Evolutionary conservation across 1,284 basidiomycete species (phyloP).

Genomic region (Rhodotorula sp.): DNA sequence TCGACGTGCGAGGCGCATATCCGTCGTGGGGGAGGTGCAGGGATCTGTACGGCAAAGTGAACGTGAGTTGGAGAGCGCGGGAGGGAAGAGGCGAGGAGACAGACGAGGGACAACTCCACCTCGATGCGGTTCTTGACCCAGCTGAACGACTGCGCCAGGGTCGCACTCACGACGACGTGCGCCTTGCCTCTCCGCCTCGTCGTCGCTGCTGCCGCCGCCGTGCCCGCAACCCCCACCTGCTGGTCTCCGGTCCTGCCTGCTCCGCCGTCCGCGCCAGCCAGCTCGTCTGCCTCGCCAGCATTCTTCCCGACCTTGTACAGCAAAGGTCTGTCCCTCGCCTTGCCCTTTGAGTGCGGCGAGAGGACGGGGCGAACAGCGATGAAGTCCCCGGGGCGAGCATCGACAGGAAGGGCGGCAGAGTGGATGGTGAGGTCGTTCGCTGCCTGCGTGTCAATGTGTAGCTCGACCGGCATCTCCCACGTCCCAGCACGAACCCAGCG

Average conservation of each 20-base stretch:
- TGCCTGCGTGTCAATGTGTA: constrained; percentile 28
- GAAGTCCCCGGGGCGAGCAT: constrained; percentile 27
- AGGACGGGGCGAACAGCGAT: constrained; percentile 29
- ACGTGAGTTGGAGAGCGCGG: background rate
- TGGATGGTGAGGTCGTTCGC: constrained; percentile 21
- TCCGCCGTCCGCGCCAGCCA: background rate
- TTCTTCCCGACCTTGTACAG: constrained; percentile 30
- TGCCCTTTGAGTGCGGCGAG: constrained; percentile 19
- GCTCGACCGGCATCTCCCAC: constrained; percentile 15
- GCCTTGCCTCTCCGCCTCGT: constrained; percentile 19
- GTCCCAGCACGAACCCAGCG: background rate
- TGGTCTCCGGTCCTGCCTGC: no score
- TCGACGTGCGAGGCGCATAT: constrained; percentile 72
- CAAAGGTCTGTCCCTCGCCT: constrained; percentile 25
- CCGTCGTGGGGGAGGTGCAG: constrained; percentile 23
- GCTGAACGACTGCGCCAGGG: constrained; percentile 23
- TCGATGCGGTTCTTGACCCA: constrained; percentile 31
- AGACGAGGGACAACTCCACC: constrained; percentile 24
- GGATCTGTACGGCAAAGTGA: constrained; percentile 13
- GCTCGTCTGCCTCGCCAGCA: background rate
- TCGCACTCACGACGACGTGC: constrained; percentile 22
- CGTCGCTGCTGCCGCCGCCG: background rate
- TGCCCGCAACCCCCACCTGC: background rate
- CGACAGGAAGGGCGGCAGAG: constrained; percentile 11
- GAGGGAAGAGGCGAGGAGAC: background rate